These are phyloP conservation scores for Alnus glutinosa DNA, from an alignment of 306 rosid genomes.

Conservation along the genomic window DNA sequence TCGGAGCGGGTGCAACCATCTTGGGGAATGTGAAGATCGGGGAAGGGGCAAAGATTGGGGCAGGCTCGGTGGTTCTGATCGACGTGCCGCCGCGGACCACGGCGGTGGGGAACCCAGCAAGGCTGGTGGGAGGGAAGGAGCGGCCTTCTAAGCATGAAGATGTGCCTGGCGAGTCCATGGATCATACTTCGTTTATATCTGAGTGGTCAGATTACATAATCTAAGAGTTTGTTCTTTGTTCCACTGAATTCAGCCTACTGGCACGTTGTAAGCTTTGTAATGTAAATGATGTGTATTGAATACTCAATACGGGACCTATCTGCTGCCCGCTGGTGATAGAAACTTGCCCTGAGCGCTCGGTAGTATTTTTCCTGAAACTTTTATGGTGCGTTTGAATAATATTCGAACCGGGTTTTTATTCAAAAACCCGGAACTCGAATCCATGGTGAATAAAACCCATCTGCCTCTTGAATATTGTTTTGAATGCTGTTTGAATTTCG, in stretches of 20 bases:
- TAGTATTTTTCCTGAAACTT: no score
- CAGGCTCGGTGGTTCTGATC: constrained; percentile 86
- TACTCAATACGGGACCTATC: no score
- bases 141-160: constrained; percentile 70
- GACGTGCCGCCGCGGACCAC: constrained; percentile 80
- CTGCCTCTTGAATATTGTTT: no score
- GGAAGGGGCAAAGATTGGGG: constrained; percentile 91
- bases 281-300: no score
- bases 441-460: no score
- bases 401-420: no score
- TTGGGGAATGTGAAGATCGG: constrained; percentile 84
- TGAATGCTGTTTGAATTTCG: no score
- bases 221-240: constrained; percentile 4
- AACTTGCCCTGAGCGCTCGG: no score
- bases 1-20: constrained; percentile 94
- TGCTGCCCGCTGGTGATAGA: no score
- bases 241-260: no score
- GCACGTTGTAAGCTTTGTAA: not conserved
- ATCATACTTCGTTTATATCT: constrained; percentile 87
- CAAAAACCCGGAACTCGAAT: no score
- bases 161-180: constrained; percentile 96
- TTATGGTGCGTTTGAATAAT: no score
- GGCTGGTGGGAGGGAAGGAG: constrained; percentile 93
- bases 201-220: constrained; percentile 95
- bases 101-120: constrained; percentile 82